Conservation (phyloP, 805 yeast species). For the Wickerhamomyces rabaulensis region DNA sequence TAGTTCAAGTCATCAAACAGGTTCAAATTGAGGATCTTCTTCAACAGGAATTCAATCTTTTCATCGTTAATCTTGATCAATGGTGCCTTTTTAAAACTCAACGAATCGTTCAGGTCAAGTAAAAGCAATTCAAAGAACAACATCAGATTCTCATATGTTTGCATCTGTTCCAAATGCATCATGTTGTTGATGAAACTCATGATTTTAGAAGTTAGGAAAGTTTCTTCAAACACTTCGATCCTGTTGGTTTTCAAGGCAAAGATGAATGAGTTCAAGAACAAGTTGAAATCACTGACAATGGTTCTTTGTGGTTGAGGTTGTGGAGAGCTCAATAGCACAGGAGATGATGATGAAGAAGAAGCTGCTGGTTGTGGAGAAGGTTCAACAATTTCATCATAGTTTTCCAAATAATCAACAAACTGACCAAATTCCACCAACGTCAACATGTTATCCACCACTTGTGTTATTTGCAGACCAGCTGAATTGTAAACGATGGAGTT, state of each 20-base stretch:
- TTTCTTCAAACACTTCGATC: conserved; percentile 6
- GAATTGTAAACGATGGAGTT: conserved; percentile 4
- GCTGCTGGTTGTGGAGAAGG: conserved; percentile 1
- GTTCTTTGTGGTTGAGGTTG: no score
- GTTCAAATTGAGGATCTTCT: conserved; percentile 13
- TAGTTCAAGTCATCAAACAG: conserved; percentile 20
- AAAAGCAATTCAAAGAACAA: conserved; percentile 15
- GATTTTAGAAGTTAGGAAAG: conserved; percentile 1
- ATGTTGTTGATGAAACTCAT: neutral
- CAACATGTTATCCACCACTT: conserved; percentile 3
- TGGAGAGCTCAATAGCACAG: no score
- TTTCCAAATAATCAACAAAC: conserved; percentile 7
- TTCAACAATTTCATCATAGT: neutral
- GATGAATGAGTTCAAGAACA: conserved; percentile 7
- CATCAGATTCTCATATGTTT: conserved; percentile 18
- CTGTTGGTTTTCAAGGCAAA: conserved; percentile 6
- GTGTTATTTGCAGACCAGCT: neutral
- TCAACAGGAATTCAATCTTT: conserved; percentile 7
- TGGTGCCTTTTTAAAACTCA: conserved; percentile 8
- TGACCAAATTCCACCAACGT: conserved; percentile 5
- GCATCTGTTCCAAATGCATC: conserved; percentile 7
- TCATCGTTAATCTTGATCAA: conserved; percentile 6
- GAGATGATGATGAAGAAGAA: conserved; percentile 4
- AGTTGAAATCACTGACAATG: neutral
- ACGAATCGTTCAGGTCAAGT: conserved; percentile 16